A percentile compares a stretch with the other conserved stretches of the same genome.
These are phyloP conservation scores for Heliamphora pulchella DNA, from an alignment of 179 eudicot species.

Conservation along the genomic window DNA sequence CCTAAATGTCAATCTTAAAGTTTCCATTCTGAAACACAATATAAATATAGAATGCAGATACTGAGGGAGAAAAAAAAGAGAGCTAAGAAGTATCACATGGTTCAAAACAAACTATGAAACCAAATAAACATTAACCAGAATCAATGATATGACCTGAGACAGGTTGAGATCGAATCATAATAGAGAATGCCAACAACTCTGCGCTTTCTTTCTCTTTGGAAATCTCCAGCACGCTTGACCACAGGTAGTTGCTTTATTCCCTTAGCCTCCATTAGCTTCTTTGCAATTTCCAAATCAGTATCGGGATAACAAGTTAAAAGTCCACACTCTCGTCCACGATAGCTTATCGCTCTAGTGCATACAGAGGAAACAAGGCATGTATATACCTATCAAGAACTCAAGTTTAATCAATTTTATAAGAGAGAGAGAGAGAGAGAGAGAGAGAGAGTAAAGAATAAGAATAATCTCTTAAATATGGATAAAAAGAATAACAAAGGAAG, in stretches of 20 bases:
- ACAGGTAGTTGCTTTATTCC: slow-evolving; percentile 91
- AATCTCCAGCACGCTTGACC: slow-evolving; percentile 60
- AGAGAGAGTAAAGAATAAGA: no score
- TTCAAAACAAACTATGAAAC: no score
- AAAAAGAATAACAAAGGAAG: not conserved
- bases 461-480: not conserved
- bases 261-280: slow-evolving; percentile 94
- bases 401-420: not conserved
- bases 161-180: slow-evolving; percentile 52
- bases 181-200: slow-evolving; percentile 59
- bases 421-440: no score
- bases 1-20: not conserved
- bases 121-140: slow-evolving; percentile 2
- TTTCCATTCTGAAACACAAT: not conserved
- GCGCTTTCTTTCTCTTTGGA: slow-evolving; percentile 59
- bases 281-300: slow-evolving; percentile 75
- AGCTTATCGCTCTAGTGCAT: slow-evolving; percentile 74
- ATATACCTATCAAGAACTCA: slow-evolving; percentile 43
- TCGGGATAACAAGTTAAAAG: slow-evolving; percentile 92
- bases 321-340: slow-evolving; percentile 68
- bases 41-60: not conserved
- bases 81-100: no score
- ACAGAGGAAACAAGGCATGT: slow-evolving; percentile 55
- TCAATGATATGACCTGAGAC: slow-evolving; percentile 43
- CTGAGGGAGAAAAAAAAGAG: not conserved